These are phyloP conservation scores for Neostapfia colusana DNA, from an alignment of 176 grass and related monocot genomes.

Conservation along the genomic window DNA sequence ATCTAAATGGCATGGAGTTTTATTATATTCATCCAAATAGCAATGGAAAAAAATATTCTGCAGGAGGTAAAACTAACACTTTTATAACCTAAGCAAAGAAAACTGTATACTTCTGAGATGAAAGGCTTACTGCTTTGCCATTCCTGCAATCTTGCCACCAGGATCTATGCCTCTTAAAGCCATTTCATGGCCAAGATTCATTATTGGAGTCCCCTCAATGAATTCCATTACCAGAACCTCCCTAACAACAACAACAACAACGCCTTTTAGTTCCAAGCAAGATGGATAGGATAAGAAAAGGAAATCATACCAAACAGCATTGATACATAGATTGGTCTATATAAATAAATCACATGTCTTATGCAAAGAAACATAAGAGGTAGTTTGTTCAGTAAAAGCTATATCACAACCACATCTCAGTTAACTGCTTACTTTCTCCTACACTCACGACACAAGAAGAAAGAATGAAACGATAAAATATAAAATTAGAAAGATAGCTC, in stretches of 20 bases:
- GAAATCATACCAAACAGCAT: slow-evolving; percentile 20
- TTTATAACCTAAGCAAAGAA: slow-evolving; percentile 48
- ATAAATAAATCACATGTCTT: neutral
- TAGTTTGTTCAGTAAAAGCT: neutral
- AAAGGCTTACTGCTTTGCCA: slow-evolving; percentile 93
- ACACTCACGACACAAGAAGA: slow-evolving; percentile 12
- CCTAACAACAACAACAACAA: slow-evolving; percentile 41
- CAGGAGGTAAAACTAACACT: slow-evolving; percentile 7
- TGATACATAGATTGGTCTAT: neutral
- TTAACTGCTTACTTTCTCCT: neutral
- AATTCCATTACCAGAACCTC: slow-evolving; percentile 96
- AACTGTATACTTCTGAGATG: slow-evolving; percentile 51
- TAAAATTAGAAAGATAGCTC: slow-evolving; percentile 15
- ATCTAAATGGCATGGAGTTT: neutral
- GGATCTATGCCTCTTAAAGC: slow-evolving; percentile 88
- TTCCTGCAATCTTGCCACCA: slow-evolving; percentile 71
- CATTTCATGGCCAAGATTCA: slow-evolving; percentile 93
- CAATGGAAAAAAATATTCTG: neutral
- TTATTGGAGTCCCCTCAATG: slow-evolving; percentile 89
- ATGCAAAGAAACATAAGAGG: slow-evolving; percentile 30
- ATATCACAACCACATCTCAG: neutral
- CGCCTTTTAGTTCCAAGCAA: neutral
- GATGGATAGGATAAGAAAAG: neutral
- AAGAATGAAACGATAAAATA: slow-evolving; percentile 14
- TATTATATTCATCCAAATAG: slow-evolving; percentile 21